Conservation (phyloP, 257 asterid species). For the Eustoma russellianum region DNA sequence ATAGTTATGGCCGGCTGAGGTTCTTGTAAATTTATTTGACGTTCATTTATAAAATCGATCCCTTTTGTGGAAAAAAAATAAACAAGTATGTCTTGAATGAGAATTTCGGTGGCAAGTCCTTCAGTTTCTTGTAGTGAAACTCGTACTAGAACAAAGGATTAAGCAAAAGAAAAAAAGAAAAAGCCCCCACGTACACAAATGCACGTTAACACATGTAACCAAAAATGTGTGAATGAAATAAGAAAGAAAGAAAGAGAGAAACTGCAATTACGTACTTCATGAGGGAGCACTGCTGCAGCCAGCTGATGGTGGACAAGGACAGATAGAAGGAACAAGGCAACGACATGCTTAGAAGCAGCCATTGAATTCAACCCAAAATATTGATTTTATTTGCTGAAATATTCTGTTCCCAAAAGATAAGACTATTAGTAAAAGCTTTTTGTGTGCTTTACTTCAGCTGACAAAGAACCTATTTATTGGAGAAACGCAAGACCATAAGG, state of each 20-base stretch:
- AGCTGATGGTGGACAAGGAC: slow-evolving; percentile 35
- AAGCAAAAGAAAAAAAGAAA: too few species aligned
- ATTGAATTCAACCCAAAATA: slow-evolving; percentile 9
- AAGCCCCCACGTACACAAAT: too few species aligned
- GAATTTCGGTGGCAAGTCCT: too few species aligned
- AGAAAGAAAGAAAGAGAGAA: not conserved
- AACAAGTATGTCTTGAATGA: not conserved
- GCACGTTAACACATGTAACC: not conserved
- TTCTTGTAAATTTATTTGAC: too few species aligned
- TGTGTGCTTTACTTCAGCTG: not conserved
- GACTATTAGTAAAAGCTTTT: not conserved
- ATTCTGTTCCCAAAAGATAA: not conserved
- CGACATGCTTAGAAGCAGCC: slow-evolving; percentile 37
- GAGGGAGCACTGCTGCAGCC: slow-evolving; percentile 33
- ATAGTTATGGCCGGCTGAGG: too few species aligned
- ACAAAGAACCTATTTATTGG: slow-evolving; percentile 7
- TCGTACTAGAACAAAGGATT: too few species aligned
- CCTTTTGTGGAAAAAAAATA: too few species aligned
- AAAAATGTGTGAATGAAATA: too few species aligned
- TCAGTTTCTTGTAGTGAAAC: too few species aligned
- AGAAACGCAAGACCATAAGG: too few species aligned
- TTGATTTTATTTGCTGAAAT: not conserved
- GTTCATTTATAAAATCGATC: too few species aligned
- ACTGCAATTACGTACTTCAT: slow-evolving; percentile 27
- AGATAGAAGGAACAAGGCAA: slow-evolving; percentile 30